These are phyloP conservation scores for Lecanicillium sp. DNA, from an alignment of 2,329 filamentous ascomycete genomes.

Conservation along the genomic window DNA sequence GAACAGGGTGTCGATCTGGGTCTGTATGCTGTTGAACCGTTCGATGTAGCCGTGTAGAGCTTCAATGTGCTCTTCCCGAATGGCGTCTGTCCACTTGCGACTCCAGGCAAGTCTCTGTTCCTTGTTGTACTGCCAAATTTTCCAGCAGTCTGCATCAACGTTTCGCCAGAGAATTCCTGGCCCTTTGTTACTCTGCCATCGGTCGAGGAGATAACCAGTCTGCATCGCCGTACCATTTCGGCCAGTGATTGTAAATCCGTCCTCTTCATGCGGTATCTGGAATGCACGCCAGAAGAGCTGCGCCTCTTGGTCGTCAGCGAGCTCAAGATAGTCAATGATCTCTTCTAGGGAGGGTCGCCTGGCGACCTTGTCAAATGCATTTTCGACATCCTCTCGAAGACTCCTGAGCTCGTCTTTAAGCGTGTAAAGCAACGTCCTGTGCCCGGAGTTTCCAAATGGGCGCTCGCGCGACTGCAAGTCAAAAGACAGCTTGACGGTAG, in stretches of 20 bases:
- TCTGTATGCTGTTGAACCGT: constrained; percentile 37
- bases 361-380: neutral
- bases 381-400: neutral
- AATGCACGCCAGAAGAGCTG: constrained; percentile 9
- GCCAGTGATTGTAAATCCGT: neutral
- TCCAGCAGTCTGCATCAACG: constrained; percentile 22
- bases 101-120: constrained; percentile 31
- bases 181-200: constrained; percentile 44
- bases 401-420: neutral
- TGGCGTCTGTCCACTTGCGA: constrained; percentile 35
- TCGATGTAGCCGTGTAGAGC: constrained; percentile 32
- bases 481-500: constrained; percentile 44
- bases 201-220: constrained; percentile 43
- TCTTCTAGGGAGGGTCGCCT: neutral
- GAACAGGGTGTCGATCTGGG: constrained; percentile 37
- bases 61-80: constrained; percentile 45
- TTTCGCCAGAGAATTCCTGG: constrained; percentile 30
- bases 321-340: constrained; percentile 13
- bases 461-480: constrained; percentile 20
- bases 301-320: constrained; percentile 1
- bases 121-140: constrained; percentile 48
- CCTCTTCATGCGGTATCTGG: neutral
- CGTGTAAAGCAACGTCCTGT: neutral
- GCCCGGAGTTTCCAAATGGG: neutral
- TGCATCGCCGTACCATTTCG: neutral